phyloP scores from a whole-genome alignment of 352 stramenopile genomes.

The Pythium plurisporium region DNA sequence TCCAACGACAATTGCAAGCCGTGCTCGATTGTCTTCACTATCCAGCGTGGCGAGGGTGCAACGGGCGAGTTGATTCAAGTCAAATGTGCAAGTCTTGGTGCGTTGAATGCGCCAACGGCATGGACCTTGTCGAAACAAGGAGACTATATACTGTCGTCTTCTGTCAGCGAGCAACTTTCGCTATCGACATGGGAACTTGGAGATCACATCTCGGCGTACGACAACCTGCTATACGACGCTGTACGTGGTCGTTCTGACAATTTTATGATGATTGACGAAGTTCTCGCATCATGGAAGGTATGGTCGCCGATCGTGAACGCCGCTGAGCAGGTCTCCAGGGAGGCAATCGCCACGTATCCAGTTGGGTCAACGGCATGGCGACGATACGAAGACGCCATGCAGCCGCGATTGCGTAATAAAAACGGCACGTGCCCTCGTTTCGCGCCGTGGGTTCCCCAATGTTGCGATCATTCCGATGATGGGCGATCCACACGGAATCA shows the following conservation, averaged over 20 bases:
- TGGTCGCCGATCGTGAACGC: conserved; percentile 50
- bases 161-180: background rate
- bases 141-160: background rate
- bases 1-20: background rate
- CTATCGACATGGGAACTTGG: conserved; percentile 5
- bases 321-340: background rate
- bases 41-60: conserved; percentile 7
- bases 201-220: conserved; percentile 15
- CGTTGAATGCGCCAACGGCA: background rate
- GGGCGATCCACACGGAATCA: too few species aligned
- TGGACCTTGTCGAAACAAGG: conserved; percentile 3
- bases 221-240: conserved; percentile 12
- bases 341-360: conserved; percentile 13
- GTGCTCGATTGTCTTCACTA: conserved; percentile 12
- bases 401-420: too few species aligned
- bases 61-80: conserved; percentile 6
- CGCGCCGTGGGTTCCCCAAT: too few species aligned
- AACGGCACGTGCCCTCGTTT: too few species aligned
- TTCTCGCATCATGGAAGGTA: conserved; percentile 55
- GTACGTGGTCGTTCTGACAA: background rate
- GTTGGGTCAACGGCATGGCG: conserved; percentile 12
- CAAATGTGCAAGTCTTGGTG: conserved; percentile 1
- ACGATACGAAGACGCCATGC: conserved; percentile 3
- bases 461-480: too few species aligned
- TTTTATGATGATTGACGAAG: conserved; percentile 44